Evolutionary conservation across 2,329 filamentous ascomycete genomes (phyloP).

Genomic region (Onygenales sp.): DNA sequence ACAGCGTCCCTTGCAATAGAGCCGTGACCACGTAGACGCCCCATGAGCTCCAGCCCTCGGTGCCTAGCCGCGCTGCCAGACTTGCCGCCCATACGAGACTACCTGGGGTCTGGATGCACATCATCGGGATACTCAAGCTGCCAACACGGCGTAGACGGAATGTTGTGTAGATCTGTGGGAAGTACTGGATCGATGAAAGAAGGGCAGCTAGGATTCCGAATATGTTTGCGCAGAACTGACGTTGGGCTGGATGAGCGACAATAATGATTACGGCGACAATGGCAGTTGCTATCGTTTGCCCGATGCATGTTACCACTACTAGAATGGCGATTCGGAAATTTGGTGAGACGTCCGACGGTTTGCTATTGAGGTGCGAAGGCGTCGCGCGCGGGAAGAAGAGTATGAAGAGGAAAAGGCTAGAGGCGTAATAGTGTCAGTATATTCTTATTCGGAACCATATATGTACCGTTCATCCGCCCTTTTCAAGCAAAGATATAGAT

Average conservation of each 20-base stretch:
- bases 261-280: slow-evolving; percentile 55
- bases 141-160: slow-evolving; percentile 76
- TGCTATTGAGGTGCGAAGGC: slow-evolving; percentile 30
- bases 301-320: slow-evolving; percentile 62
- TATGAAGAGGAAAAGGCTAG: slow-evolving; percentile 81
- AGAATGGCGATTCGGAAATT: slow-evolving; percentile 70
- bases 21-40: slow-evolving; percentile 83
- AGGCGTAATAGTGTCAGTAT: neutral
- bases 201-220: slow-evolving; percentile 70
- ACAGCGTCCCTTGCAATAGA: slow-evolving; percentile 67
- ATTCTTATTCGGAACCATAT: neutral
- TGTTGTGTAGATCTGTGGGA: slow-evolving; percentile 92
- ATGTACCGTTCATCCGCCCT: neutral
- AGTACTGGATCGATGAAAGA: slow-evolving; percentile 79
- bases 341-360: slow-evolving; percentile 38
- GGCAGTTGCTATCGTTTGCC: slow-evolving; percentile 64
- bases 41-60: slow-evolving; percentile 90
- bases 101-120: slow-evolving; percentile 94
- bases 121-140: slow-evolving; percentile 91
- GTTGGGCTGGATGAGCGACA: slow-evolving; percentile 53
- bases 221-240: slow-evolving; percentile 74
- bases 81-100: slow-evolving; percentile 84
- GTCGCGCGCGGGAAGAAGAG: slow-evolving; percentile 73
- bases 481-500: neutral
- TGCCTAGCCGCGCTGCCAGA: slow-evolving; percentile 67